Evolutionary conservation across 257 asterid genomes (phyloP).

Genomic region (Phtheirospermum japonicum): DNA sequence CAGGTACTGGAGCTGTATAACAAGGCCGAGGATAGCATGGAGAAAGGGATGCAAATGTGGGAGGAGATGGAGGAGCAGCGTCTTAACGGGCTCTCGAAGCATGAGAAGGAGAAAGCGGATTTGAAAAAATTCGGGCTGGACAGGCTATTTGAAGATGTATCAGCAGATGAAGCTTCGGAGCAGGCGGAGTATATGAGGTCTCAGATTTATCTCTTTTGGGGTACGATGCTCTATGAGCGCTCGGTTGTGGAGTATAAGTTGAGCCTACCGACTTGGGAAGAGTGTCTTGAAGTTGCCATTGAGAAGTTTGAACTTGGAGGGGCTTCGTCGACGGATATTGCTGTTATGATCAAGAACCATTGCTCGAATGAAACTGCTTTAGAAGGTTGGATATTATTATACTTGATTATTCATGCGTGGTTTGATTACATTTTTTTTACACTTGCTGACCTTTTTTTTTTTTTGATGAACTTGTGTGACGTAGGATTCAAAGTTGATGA

Average conservation of each 20-base stretch:
- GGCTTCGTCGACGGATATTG: slow-evolving; percentile 78
- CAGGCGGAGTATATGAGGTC: slow-evolving; percentile 68
- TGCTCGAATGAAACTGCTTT: slow-evolving; percentile 91
- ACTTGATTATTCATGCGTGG: neutral
- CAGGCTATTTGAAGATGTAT: slow-evolving; percentile 47
- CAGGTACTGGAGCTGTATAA: slow-evolving; percentile 76
- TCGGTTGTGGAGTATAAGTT: slow-evolving; percentile 88
- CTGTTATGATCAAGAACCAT: slow-evolving; percentile 94
- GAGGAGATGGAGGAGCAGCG: slow-evolving; percentile 93
- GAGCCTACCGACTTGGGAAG: slow-evolving; percentile 89
- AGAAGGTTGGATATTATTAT: slow-evolving; percentile 50
- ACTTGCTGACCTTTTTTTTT: slow-evolving; percentile 24
- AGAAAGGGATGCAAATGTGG: slow-evolving; percentile 88
- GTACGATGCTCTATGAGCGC: slow-evolving; percentile 85
- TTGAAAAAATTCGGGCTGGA: slow-evolving; percentile 62
- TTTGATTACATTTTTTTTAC: neutral
- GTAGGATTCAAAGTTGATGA: slow-evolving; percentile 92
- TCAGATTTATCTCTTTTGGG: slow-evolving; percentile 87
- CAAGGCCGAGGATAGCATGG: slow-evolving; percentile 95
- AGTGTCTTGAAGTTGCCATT: slow-evolving; percentile 86
- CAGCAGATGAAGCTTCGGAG: slow-evolving; percentile 65
- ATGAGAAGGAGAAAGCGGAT: slow-evolving; percentile 59
- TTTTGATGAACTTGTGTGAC: slow-evolving; percentile 19
- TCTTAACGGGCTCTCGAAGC: slow-evolving; percentile 76
- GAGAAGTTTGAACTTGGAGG: slow-evolving; percentile 90